Evolutionary conservation across 163 green algal species (phyloP).

Genomic region (Trebouxia gelatinosa): DNA sequence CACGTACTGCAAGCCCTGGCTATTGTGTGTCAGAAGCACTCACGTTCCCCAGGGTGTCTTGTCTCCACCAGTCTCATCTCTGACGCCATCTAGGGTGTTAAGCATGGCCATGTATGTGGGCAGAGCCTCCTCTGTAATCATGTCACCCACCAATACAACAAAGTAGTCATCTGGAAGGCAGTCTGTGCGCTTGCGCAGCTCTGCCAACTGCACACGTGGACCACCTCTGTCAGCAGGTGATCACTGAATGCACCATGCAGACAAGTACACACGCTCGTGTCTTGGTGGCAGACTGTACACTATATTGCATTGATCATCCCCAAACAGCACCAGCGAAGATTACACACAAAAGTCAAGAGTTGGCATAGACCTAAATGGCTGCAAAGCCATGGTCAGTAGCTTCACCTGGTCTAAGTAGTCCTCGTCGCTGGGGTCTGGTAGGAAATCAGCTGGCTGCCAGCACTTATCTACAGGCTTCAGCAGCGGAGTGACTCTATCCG

Average conservation of each 20-base stretch:
- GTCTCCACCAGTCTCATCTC: conserved; percentile 81
- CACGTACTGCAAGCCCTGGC: no score
- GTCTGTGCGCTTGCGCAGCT: conserved; percentile 77
- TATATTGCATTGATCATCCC: no score
- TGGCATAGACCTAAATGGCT: not conserved
- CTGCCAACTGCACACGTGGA: conserved; percentile 61
- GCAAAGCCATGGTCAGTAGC: not conserved
- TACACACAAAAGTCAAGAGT: not conserved
- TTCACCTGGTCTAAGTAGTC: conserved; percentile 90
- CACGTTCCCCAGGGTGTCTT: conserved; percentile 49
- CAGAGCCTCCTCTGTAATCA: conserved; percentile 99
- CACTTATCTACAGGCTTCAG: conserved; percentile 73
- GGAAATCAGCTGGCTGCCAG: conserved; percentile 96
- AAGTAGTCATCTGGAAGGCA: conserved; percentile 94
- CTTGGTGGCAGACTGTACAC: no score
- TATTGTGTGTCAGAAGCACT: no score
- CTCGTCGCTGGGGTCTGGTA: conserved; percentile 81
- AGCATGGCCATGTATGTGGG: conserved; percentile 99
- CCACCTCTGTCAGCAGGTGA: no score
- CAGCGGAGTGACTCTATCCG: conserved; percentile 67
- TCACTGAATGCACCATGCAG: no score
- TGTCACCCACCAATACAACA: conserved; percentile 94
- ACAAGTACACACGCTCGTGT: no score
- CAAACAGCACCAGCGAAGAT: no score
- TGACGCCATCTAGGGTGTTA: conserved; percentile 95